These are phyloP conservation scores for Pterula multifida DNA, from an alignment of 1,284 basidiomycete genomes.

Conservation along the genomic window DNA sequence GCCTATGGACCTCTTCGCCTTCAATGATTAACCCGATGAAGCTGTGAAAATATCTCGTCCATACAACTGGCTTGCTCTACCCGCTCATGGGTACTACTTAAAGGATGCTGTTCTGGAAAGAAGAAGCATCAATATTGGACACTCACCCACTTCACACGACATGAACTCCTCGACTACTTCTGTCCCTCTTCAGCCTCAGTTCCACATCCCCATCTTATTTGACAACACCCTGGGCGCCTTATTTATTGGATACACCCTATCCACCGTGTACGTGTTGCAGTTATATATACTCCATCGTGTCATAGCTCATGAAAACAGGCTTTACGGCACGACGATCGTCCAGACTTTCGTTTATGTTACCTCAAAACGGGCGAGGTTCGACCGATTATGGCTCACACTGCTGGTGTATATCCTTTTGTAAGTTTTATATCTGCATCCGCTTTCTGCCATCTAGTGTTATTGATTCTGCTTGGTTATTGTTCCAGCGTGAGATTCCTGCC, in stretches of 20 bases:
- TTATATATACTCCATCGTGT: background rate
- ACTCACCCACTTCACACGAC: background rate
- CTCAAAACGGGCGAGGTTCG: background rate
- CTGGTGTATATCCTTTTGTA: background rate
- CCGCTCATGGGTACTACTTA: too few species aligned
- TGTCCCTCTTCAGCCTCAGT: too few species aligned
- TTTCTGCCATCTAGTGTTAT: too few species aligned
- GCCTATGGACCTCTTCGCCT: too few species aligned
- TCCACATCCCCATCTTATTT: background rate
- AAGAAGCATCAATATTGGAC: too few species aligned
- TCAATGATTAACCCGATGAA: too few species aligned
- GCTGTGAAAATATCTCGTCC: too few species aligned
- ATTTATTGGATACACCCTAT: background rate
- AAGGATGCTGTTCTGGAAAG: too few species aligned
- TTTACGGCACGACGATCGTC: background rate
- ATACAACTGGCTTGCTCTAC: too few species aligned
- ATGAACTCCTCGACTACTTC: background rate
- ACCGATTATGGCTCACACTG: background rate
- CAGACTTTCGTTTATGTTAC: background rate
- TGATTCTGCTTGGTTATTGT: background rate
- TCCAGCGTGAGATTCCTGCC: background rate
- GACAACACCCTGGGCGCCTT: background rate
- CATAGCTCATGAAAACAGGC: background rate
- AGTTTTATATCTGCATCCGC: too few species aligned
- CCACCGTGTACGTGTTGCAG: background rate